Evolutionary conservation across 129 eudicot species (phyloP), one percentile per base, ranked within the genome.

Genomic region (Calendula officinalis): DNA sequence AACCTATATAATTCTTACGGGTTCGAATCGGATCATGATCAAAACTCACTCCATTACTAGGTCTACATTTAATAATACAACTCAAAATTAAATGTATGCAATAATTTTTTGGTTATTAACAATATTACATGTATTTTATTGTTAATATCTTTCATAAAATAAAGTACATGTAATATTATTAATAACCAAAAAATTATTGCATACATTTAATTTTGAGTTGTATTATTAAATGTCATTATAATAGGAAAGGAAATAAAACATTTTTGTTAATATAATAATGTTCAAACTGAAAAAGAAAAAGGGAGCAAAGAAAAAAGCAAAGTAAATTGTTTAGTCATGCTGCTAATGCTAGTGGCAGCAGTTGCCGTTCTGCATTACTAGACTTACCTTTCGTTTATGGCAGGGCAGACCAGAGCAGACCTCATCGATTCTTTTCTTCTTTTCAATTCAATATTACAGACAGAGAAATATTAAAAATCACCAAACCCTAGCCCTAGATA

Each of bases 221-320:
- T 52, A 6, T 7, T 3, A n/a, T 1, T 8, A 37, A 4, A 4
- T 37, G 50, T 41, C 10, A 40, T 8, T 41, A 16, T 41, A 10
- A 22, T 22, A 22, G 30, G 52, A 57, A 64, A 36, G 36, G 41
- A 64, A 47, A 34, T 5, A 35, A 41, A 65, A 36, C 8, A 17
- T 10, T 54, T 43, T 43, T 60, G 41, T 35, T 42, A 22, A 22
- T 22, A 22, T 2, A 22, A 22, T 22, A 22, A 27, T 45, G 34
- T 69, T 69, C 66, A 69, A 69, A 57, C 4, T 49, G 49, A 12
- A 56, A 67, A 69, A 69, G 37, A 46, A 57, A 68, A 69, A 49
- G 6, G 40, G 47, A 57, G 34, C 14, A 69, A 46, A 17, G 43
- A 69, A 13, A 5, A 17, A 57, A 57, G 49, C 48, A 67, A 67